Conservation (phyloP, 2,329 filamentous ascomycete species). For the Xylariomycetidae sp. region DNA sequence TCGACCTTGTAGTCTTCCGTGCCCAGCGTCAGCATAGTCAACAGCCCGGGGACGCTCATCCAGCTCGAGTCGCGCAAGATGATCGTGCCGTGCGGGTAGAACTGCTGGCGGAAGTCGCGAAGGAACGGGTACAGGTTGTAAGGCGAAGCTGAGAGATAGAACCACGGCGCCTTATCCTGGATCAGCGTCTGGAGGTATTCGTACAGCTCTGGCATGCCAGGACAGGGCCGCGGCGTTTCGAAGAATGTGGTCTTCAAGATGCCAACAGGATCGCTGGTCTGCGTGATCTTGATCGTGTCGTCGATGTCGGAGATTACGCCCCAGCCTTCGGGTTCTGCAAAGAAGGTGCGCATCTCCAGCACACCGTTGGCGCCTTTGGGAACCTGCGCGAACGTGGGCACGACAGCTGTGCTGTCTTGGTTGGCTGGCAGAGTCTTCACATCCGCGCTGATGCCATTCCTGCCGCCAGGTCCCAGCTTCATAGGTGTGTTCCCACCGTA, state of each 20-base stretch:
- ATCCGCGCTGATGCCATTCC: conserved; percentile 67
- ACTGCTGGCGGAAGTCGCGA: conserved; percentile 60
- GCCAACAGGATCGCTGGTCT: conserved; percentile 72
- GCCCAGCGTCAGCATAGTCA: conserved; percentile 71
- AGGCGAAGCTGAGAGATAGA: conserved; percentile 89
- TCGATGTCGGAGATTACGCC: conserved; percentile 84
- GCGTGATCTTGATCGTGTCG: conserved; percentile 89
- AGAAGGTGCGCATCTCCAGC: conserved; percentile 62
- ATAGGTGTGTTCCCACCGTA: conserved; percentile 42
- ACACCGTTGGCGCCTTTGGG: conserved; percentile 48
- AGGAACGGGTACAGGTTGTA: conserved; percentile 93
- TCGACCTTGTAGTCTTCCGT: conserved; percentile 83
- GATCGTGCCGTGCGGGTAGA: conserved; percentile 74
- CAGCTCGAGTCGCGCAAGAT: conserved; percentile 80
- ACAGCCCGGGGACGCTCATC: conserved; percentile 75
- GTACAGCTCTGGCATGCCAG: conserved; percentile 84
- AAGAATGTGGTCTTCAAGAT: conserved; percentile 82
- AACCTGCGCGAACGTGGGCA: conserved; percentile 44
- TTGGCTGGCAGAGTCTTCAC: conserved; percentile 47
- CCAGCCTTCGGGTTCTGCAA: conserved; percentile 75
- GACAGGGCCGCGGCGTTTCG: conserved; percentile 62
- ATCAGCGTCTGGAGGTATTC: conserved; percentile 51
- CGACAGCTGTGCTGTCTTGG: conserved; percentile 30
- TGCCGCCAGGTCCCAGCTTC: conserved; percentile 62
- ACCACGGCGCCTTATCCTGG: conserved; percentile 64